Percentiles rank a stretch among this genome's conserved stretches.
Conservation (phyloP, 179 eudicot species). For the Heliamphora pulchella region DNA sequence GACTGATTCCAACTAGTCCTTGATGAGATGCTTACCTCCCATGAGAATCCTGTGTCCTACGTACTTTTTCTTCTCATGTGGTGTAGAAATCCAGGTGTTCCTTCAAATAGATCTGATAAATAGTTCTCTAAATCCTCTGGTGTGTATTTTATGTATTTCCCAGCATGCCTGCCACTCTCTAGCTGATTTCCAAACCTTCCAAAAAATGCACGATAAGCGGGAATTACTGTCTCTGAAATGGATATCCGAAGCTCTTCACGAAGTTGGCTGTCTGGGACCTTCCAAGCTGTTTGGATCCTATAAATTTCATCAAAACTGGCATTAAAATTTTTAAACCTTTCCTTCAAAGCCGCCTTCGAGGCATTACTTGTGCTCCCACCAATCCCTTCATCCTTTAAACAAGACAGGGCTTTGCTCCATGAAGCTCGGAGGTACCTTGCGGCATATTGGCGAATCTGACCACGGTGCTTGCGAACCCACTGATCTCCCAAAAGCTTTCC, state of each 20-base stretch:
- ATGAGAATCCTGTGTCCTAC: slow-evolving; percentile 29
- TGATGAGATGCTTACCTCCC: slow-evolving; percentile 35
- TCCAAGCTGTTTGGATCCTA: slow-evolving; percentile 83
- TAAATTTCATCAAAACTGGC: slow-evolving; percentile 85
- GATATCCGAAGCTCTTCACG: slow-evolving; percentile 91
- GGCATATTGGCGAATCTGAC: slow-evolving; percentile 66
- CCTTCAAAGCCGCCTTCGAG: slow-evolving; percentile 69
- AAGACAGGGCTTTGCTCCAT: slow-evolving; percentile 71
- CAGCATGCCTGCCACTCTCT: slow-evolving; percentile 74
- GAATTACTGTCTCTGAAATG: slow-evolving; percentile 77
- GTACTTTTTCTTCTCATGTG: slow-evolving; percentile 62
- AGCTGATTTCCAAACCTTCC: slow-evolving; percentile 80
- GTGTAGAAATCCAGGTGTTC: slow-evolving; percentile 52
- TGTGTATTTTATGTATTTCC: slow-evolving; percentile 80
- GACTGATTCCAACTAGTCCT: slow-evolving; percentile 30
- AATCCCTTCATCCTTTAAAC: slow-evolving; percentile 87
- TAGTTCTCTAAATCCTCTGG: slow-evolving; percentile 85
- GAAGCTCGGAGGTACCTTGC: slow-evolving; percentile 79
- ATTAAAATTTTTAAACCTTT: slow-evolving; percentile 85
- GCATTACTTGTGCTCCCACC: slow-evolving; percentile 67
- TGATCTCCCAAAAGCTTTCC: slow-evolving; percentile 79
- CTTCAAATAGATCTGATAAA: slow-evolving; percentile 79
- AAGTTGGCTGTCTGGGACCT: slow-evolving; percentile 90
- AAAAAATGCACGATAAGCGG: slow-evolving; percentile 82
- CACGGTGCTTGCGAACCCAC: slow-evolving; percentile 76